A percentile compares a stretch with the other conserved stretches of the same genome.
phyloP scores from a whole-genome alignment of 768 basidiomycete genomes.

The Pleurotus platypus region DNA sequence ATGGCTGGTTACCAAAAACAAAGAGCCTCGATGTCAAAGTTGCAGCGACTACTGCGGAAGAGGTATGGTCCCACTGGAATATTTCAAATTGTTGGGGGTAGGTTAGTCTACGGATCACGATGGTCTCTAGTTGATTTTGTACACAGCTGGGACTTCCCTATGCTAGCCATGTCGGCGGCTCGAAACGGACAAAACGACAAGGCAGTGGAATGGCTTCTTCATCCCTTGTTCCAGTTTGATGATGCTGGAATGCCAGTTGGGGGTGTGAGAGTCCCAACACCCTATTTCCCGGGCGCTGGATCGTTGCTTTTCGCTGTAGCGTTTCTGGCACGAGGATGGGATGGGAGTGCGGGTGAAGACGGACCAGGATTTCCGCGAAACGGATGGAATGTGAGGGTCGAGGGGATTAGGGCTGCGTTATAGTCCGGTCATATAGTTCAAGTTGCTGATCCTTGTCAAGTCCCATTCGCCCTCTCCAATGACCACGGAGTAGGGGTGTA shows the following conservation, averaged over 20 bases:
- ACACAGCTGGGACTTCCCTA: slow-evolving; percentile 57
- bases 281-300: slow-evolving; percentile 58
- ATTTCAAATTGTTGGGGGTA: slow-evolving; percentile 52
- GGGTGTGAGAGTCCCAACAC: slow-evolving; percentile 50
- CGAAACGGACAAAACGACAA: slow-evolving; percentile 44
- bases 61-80: slow-evolving; percentile 54
- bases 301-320: slow-evolving; percentile 47
- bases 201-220: slow-evolving; percentile 52
- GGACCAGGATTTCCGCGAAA: slow-evolving; percentile 37
- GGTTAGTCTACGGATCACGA: slow-evolving; percentile 16
- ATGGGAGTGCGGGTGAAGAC: slow-evolving; percentile 31
- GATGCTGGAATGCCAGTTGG: slow-evolving; percentile 60
- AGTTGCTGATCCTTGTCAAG: slow-evolving; percentile 44
- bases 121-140: background rate
- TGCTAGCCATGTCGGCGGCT: slow-evolving; percentile 62
- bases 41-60: slow-evolving; percentile 48
- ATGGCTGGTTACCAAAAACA: slow-evolving; percentile 56
- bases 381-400: slow-evolving; percentile 34
- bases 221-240: slow-evolving; percentile 54
- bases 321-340: slow-evolving; percentile 62
- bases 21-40: slow-evolving; percentile 41
- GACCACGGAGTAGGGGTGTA: slow-evolving; percentile 36
- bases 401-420: slow-evolving; percentile 21
- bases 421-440: slow-evolving; percentile 29
- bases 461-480: slow-evolving; percentile 60